These are phyloP conservation scores for Boechera retrofracta DNA, from an alignment of 345 rosid species.

Conservation along the genomic window DNA sequence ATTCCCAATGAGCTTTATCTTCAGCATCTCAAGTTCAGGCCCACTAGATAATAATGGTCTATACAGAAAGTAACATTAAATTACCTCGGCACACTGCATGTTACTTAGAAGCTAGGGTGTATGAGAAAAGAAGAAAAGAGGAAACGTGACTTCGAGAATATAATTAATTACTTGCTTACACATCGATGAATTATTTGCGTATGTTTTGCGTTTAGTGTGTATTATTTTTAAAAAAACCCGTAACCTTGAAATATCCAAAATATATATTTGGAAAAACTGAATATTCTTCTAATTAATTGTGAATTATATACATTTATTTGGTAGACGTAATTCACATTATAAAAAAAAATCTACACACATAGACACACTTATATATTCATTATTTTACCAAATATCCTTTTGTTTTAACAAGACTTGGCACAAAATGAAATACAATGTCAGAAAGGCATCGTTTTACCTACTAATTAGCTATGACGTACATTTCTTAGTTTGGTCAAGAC, in stretches of 20 bases:
- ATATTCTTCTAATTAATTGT: too few relatives aligned
- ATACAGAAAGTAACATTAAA: background rate
- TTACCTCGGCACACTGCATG: background rate
- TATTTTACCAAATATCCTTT: background rate
- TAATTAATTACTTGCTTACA: background rate
- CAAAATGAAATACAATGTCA: slow-evolving; percentile 33
- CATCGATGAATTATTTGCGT: background rate
- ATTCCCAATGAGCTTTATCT: background rate
- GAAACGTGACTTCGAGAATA: background rate
- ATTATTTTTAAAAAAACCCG: background rate
- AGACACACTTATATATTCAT: background rate
- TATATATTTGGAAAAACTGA: too few relatives aligned
- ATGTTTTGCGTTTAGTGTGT: background rate
- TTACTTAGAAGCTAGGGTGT: slow-evolving; percentile 1
- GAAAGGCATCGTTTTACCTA: slow-evolving; percentile 27
- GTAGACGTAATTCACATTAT: too few relatives aligned
- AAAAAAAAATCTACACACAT: background rate
- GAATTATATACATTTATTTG: too few relatives aligned
- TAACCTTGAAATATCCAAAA: background rate
- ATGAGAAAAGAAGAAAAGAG: background rate
- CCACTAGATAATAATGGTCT: background rate
- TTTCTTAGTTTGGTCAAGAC: slow-evolving; percentile 42
- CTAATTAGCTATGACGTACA: slow-evolving; percentile 35
- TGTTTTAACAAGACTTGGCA: slow-evolving; percentile 4
- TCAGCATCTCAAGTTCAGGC: slow-evolving; percentile 1